Base-by-base conservation (phyloP, 352 stramenopile species). In the Stramenopiles sp. region DNA sequence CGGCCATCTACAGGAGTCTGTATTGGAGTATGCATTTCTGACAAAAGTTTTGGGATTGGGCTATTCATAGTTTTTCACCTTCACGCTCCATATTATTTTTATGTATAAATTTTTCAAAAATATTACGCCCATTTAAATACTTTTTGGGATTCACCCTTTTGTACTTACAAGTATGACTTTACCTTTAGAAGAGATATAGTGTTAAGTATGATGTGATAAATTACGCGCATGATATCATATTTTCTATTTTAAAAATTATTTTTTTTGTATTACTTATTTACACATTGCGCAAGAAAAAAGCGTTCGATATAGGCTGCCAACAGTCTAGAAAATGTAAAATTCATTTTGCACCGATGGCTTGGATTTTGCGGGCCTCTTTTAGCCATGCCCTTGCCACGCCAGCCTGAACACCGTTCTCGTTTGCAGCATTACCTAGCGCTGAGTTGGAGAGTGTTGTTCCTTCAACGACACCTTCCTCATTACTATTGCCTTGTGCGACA, bases 21-120 rank as follows among this genome's bases (percentile, higher is more conserved):
- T 89, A 4, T 91, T 91, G 86, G 89, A 94, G 83, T 89, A 91
- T 75, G 88, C 89, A n/a, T 94, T 94, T 82, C 81, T 94, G 32
- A 92, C 92, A 83, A 87, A 88, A 80, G 88, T 89, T 0, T 76
- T 94, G 25, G 80, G 83, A 7, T 84, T 94, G 1, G 39, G 14
- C 14, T 55, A 55, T 55, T 55, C 4, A 14, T 55, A 14, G 14
- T n/a, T n/a, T n/a, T n/a, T n/a, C n/a, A n/a, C n/a, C n/a, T n/a
- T n/a, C n/a, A n/a, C n/a, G n/a, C n/a, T n/a, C n/a, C n/a, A n/a
- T n/a, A n/a, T n/a, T n/a, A n/a, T n/a, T n/a, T n/a, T n/a, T n/a
- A n/a, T n/a, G n/a, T n/a, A n/a, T n/a, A n/a, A n/a, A n/a, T n/a
- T n/a, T n/a, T n/a, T n/a, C n/a, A n/a, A n/a, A n/a, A n/a, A n/a